Evolutionary conservation across 2,329 filamentous ascomycete species (phyloP).

Genomic region (Fusarium floridanum): DNA sequence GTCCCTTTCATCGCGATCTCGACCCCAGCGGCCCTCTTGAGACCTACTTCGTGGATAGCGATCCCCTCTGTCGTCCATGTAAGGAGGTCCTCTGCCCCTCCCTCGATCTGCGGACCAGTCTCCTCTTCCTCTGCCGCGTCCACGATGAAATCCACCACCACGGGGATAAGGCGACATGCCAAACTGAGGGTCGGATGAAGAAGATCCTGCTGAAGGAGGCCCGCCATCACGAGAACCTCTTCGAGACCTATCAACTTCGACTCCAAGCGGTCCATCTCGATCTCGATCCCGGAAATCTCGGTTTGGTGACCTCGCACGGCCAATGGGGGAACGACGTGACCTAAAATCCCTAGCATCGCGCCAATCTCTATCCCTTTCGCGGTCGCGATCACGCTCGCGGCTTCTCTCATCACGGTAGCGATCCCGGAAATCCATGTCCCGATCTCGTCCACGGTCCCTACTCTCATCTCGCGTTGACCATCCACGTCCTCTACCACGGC

Average conservation of each 20-base stretch:
- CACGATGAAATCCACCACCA: constrained; percentile 68
- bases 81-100: constrained; percentile 68
- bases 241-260: constrained; percentile 76
- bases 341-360: constrained; percentile 56
- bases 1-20: constrained; percentile 69
- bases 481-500: constrained; percentile 69
- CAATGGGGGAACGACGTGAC: constrained; percentile 69
- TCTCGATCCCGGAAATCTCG: constrained; percentile 74
- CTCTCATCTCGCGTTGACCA: constrained; percentile 72
- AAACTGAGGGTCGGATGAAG: constrained; percentile 76
- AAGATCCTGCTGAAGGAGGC: constrained; percentile 77
- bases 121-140: constrained; percentile 63
- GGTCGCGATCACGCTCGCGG: constrained; percentile 69
- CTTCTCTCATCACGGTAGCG: constrained; percentile 71
- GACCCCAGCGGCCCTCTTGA: constrained; percentile 71
- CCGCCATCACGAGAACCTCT: constrained; percentile 78
- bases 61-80: constrained; percentile 69
- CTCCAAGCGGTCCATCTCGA: constrained; percentile 69
- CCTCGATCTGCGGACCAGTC: constrained; percentile 61
- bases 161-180: constrained; percentile 64
- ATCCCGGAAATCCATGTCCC: constrained; percentile 71
- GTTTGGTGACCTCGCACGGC: constrained; percentile 73
- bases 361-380: constrained; percentile 65
- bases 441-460: constrained; percentile 69
- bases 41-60: constrained; percentile 76